Conservation (phyloP, 768 basidiomycete genomes). For the Chalciporus pseudorubinellus region DNA sequence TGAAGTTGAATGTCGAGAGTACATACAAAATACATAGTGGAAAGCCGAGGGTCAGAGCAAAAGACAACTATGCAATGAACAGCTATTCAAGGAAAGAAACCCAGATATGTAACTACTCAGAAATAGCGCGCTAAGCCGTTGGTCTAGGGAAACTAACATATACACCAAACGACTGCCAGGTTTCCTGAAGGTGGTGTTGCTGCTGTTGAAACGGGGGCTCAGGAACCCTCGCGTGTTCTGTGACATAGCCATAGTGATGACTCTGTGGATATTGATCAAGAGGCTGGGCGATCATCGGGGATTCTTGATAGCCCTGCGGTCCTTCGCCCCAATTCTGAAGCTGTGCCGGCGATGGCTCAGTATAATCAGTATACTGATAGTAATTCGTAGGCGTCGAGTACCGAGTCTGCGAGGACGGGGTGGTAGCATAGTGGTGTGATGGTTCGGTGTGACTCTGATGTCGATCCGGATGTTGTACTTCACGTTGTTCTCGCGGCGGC, state of each 20-base stretch:
- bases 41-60: neutral
- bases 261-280: neutral
- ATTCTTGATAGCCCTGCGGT: slow-evolving; percentile 5
- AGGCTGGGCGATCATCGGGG: neutral
- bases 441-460: slow-evolving; percentile 14
- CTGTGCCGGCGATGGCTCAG: slow-evolving; percentile 8
- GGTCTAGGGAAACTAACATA: slow-evolving; percentile 38
- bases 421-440: slow-evolving; percentile 1
- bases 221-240: neutral
- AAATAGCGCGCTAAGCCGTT: neutral
- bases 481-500: slow-evolving; percentile 15
- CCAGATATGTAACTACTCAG: neutral
- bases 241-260: neutral
- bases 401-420: slow-evolving; percentile 2
- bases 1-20: neutral
- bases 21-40: neutral
- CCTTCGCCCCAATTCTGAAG: slow-evolving; percentile 14
- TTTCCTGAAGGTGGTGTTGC: slow-evolving; percentile 43
- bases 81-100: neutral
- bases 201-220: slow-evolving; percentile 14
- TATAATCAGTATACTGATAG: slow-evolving; percentile 7
- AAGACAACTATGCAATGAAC: too few relatives aligned
- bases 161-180: slow-evolving; percentile 68
- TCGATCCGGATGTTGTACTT: slow-evolving; percentile 22
- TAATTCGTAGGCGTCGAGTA: slow-evolving; percentile 1